These are phyloP conservation scores for Calonectria pauciramosa DNA, from an alignment of 2,329 filamentous ascomycete genomes.

Conservation along the genomic window DNA sequence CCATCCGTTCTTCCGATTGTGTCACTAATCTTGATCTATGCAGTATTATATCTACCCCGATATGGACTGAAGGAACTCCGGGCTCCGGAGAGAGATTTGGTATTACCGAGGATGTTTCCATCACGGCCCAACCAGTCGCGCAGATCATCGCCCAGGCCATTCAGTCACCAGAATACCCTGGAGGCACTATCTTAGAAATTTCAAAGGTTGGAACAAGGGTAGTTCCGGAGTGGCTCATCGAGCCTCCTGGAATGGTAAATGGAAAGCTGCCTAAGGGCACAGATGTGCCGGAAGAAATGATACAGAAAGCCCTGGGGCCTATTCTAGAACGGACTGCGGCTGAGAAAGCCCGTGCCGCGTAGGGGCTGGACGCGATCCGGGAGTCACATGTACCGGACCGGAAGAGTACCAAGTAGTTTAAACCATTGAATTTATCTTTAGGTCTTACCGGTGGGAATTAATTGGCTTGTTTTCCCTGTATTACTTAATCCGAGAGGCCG, in stretches of 20 bases:
- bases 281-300: constrained; percentile 5
- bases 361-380: no score
- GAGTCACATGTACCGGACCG: background rate
- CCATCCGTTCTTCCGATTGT: no score
- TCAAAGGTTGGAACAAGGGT: constrained; percentile 9
- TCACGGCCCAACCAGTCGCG: background rate
- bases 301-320: background rate
- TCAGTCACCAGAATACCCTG: background rate
- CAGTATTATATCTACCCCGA: constrained; percentile 6
- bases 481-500: background rate
- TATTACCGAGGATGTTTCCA: background rate
- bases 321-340: constrained; percentile 8
- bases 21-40: background rate
- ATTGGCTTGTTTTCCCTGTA: background rate
- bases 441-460: background rate
- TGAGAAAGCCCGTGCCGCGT: background rate
- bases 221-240: constrained; percentile 12
- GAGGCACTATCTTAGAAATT: constrained; percentile 9
- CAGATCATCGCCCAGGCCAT: background rate
- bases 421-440: background rate
- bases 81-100: constrained; percentile 9
- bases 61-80: constrained; percentile 14
- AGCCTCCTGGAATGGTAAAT: constrained; percentile 11
- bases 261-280: constrained; percentile 6
- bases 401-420: background rate